Evolutionary conservation across 2,329 filamentous ascomycete genomes (phyloP), one percentile per base, ranked within the genome.

Genomic region (Xylaria sp.): DNA sequence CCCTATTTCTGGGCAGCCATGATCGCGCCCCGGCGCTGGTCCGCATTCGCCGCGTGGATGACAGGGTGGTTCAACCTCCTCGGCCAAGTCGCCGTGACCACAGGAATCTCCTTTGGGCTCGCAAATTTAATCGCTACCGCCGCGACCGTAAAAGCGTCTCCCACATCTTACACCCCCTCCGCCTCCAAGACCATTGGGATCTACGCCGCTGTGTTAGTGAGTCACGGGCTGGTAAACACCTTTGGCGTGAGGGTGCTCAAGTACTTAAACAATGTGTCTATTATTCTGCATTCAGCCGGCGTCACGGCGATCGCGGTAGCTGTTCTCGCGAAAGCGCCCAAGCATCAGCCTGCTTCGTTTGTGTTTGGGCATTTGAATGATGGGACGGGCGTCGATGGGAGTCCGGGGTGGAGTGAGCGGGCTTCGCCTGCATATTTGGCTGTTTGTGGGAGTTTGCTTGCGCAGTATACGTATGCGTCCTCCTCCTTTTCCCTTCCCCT

Each of bases 1-100:
- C 84, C 84, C 1, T 87, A 88, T 70, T 87, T 86, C 72, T 87
- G 85, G 85, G 79, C 84, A 1, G 84, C 84, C 1, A 79, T 86
- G 66, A 78, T 87, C 33, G 83, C 85, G 2, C 84, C 84, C 1
- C 75, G 77, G 5, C 68, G 69, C 2, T 77, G 73, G 73, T 78
- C 76, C 1, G 69, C 77, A 3, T 77, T 78, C 45, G 73, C 74
- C 0, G 76, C 77, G 8, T 79, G 77, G 77, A 63, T 79, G 28
- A 80, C 78, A 0, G 78, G 77, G 21, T 79, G 78, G 78, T 79
- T 76, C 67, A 80, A 79, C 63, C 66, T 80, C 11, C 73, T 80
- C 4, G 78, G 78, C 23, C 77, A 79, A 56, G 76, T 79, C 0
- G 78, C 78, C 45, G 78, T 80, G 31, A 80, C 78, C 0, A 79